Evolutionary conservation across 2,329 filamentous ascomycete species (phyloP).

Genomic region (Epichloe gansuensis): DNA sequence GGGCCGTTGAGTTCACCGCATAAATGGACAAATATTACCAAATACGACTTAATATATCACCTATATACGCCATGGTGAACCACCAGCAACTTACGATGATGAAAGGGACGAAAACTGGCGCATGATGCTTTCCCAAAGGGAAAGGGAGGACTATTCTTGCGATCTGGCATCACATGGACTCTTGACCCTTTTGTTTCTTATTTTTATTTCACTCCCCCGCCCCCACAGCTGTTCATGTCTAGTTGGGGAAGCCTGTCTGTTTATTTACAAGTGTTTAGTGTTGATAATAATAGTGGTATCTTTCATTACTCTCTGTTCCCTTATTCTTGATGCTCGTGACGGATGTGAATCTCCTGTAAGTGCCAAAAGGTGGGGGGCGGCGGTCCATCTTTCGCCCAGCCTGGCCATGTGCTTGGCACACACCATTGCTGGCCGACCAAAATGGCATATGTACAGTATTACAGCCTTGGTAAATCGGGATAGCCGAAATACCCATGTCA

Average conservation of each 20-base stretch:
- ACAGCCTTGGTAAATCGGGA: too few relatives aligned
- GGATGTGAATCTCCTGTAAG: not conserved
- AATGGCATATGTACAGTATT: too few relatives aligned
- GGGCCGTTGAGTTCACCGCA: slow-evolving; percentile 9
- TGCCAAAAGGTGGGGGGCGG: not conserved
- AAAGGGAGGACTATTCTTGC: not conserved
- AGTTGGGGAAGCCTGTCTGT: not conserved
- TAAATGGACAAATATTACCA: slow-evolving; percentile 1
- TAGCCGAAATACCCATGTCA: too few relatives aligned
- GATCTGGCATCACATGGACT: not conserved
- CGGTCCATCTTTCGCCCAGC: too few relatives aligned
- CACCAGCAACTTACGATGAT: not conserved
- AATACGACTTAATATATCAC: not conserved
- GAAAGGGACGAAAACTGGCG: not conserved
- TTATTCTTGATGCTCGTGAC: not conserved
- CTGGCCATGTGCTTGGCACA: too few relatives aligned
- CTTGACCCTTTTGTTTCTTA: not conserved
- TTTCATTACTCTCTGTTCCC: too few relatives aligned
- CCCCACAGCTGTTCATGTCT: too few relatives aligned
- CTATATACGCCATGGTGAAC: not conserved
- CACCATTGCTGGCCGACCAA: too few relatives aligned
- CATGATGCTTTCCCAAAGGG: not conserved
- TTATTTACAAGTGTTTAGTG: not conserved
- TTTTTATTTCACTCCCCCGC: too few relatives aligned
- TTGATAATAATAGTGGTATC: not conserved